phyloP scores from a whole-genome alignment of 2,329 filamentous ascomycete species.

The Chaetomiaceae sp. region DNA sequence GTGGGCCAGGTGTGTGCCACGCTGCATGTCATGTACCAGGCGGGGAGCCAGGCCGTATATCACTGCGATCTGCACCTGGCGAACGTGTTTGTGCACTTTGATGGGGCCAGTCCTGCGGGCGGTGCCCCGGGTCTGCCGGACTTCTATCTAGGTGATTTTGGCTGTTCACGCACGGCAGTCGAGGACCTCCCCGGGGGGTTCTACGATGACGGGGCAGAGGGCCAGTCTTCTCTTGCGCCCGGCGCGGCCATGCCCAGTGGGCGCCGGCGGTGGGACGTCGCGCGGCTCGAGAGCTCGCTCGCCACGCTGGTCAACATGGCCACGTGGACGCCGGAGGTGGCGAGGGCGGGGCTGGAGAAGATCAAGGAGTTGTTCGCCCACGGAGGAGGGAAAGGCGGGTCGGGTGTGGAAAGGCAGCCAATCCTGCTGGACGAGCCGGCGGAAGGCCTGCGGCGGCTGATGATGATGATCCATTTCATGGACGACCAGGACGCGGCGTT shows the following conservation, averaged over 20 bases:
- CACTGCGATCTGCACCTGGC: constrained; percentile 12
- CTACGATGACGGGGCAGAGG: too few species aligned
- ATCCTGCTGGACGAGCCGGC: background rate
- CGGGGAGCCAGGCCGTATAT: constrained; percentile 6
- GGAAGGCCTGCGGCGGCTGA: background rate
- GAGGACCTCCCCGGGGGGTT: background rate
- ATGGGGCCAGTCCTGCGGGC: too few species aligned
- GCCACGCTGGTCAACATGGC: background rate
- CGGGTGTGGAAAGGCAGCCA: background rate
- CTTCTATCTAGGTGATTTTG: constrained; percentile 8
- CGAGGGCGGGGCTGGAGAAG: too few species aligned
- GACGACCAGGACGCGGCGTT: background rate
- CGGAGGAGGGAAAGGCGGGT: too few species aligned
- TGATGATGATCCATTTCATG: background rate
- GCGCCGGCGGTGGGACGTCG: constrained; percentile 2
- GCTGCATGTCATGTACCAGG: constrained; percentile 14
- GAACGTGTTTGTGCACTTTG: constrained; percentile 15
- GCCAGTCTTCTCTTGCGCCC: background rate
- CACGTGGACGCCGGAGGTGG: background rate
- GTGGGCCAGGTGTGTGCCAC: constrained; percentile 14
- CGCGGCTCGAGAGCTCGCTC: background rate
- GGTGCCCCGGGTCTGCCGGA: background rate
- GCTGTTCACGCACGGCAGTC: constrained; percentile 2
- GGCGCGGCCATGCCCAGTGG: background rate
- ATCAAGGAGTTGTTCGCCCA: too few species aligned